Base-by-base conservation (phyloP, 2,329 filamentous ascomycete genomes). In the Aureobasidium leucospermi region DNA sequence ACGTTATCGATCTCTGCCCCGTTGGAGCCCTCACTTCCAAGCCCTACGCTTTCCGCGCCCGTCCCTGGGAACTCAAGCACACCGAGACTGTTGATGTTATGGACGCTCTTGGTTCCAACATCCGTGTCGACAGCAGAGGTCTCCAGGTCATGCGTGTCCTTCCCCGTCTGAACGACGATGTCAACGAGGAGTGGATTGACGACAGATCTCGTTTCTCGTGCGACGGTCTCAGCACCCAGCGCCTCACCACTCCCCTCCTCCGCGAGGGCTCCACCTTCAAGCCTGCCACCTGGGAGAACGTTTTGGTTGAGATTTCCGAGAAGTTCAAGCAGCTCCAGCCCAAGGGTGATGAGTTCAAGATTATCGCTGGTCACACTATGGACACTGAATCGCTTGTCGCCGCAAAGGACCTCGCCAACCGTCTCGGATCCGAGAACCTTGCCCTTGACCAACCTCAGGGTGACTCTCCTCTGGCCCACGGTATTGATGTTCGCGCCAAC, bases 121-220 rank as follows among this genome's bases (percentile, higher is more conserved):
- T 99, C 68, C 87, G 94, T 46, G 86, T 97, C 46, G 94, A 99
- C 76, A 88, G 91, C 60, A 86, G 94, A 70, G 94, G 94, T 61
- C 80, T 96, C 65, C 92, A 97, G 77, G 93, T 99, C 55, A 96
- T 99, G 92, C 87, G 94, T 68, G 82, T 99, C 62, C 73, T 96
- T 15, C 94, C 94, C 61, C 85, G 94, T 68, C 81, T 99, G 63
- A 99, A 99, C 73, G 94, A 99, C 72, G 92, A 97, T 69, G 85
- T 99, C 68, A 99, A 99, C 75, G 94, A 99, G 79, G 94, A 99
- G 76, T 99, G 94, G 94, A 97, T 99, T 74, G 94, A 97, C 76
- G 94, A 99, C 80, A 99, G 97, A 82, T 87, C 90, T 42, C 86
- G 94, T 65, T 99, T 97, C 73, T 93, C 94, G 43, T 96, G 92